Evolutionary conservation across 805 yeast species (phyloP), one percentile per base, ranked within the genome.

Genomic region (Candida odintsovae): DNA sequence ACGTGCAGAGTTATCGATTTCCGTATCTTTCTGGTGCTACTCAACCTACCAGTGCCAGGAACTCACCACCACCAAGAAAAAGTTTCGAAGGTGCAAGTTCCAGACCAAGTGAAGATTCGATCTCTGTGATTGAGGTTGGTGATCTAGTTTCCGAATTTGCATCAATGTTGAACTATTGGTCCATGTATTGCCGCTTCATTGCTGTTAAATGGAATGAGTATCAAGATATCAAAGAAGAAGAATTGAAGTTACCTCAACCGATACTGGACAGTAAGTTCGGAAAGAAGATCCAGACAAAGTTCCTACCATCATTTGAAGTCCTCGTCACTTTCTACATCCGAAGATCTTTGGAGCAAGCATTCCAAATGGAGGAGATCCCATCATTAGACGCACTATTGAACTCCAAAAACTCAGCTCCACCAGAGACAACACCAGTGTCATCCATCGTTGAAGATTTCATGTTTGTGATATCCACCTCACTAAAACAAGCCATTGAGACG

Each of bases 371-470:
- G 62, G 90, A 84, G 54, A 54, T 86, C 18, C 96, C 96, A 1
- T 78, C 78, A 39, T 56, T 75, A 46, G 59, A 71, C 52, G 46
- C 70, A 53, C 48, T 64, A 57, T 44, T 68, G 53, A 48, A 49
- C 13, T 48, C 63, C 35, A 22, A 39, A 16, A 57, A 52, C 26
- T 36, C 48, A 4, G 39, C 61, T 5, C 59, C 70, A 29, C 79
- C 82, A 2, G 81, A 77, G 37, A 81, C 75, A 26, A 71, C 82
- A 6, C 92, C 90, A 2, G 78, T 85, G 5, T 80, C 95, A 0
- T 88, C 97, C 0, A 82, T 88, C 20, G 80, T 90, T 21, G 99
- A 94, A 57, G 99, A 94, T 61, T 68, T 87, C 29, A 76, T 88
- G 23, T 71, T 89, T 55, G 79, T 90, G 9, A 67, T 90, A 40